These are phyloP conservation scores for Trichoderma parareesei DNA, from an alignment of 495 filamentous ascomycete species.

Conservation along the genomic window DNA sequence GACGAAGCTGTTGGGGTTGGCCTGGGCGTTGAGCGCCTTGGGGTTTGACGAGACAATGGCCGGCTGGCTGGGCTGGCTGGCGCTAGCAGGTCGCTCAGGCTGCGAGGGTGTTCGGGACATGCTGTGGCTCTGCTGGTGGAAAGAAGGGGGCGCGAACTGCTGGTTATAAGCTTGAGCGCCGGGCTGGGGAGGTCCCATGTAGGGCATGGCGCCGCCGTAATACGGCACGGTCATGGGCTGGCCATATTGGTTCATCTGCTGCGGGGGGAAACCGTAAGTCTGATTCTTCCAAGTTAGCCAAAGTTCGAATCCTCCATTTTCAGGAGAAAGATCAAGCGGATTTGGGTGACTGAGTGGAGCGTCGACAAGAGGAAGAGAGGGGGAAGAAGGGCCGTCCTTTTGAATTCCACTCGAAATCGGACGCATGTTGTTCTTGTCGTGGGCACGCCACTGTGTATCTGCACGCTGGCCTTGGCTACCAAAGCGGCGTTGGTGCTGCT, in stretches of 20 bases:
- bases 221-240: constrained; percentile 18
- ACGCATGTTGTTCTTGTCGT: constrained; percentile 4
- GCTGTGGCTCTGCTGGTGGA: constrained; percentile 41
- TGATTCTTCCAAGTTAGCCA: constrained; percentile 59
- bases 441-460: not conserved
- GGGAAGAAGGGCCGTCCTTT: constrained; percentile 17
- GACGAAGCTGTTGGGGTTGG: constrained; percentile 51
- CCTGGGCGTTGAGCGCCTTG: constrained; percentile 49
- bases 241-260: constrained; percentile 20
- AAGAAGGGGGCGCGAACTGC: constrained; percentile 45
- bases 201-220: constrained; percentile 25
- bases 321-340: constrained; percentile 55
- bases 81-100: constrained; percentile 71
- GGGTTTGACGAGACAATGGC: constrained; percentile 37
- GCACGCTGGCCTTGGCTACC: not conserved
- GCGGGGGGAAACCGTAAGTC: constrained; percentile 39
- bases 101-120: constrained; percentile 84
- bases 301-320: constrained; percentile 62
- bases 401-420: constrained; percentile 7
- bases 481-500: not conserved
- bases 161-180: constrained; percentile 40
- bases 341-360: constrained; percentile 24
- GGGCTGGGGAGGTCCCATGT: constrained; percentile 42
- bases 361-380: constrained; percentile 20
- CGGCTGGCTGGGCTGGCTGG: constrained; percentile 52